Conservation (phyloP, 2,329 filamentous ascomycete genomes). For the Ceratocystiopsis sp. region DNA sequence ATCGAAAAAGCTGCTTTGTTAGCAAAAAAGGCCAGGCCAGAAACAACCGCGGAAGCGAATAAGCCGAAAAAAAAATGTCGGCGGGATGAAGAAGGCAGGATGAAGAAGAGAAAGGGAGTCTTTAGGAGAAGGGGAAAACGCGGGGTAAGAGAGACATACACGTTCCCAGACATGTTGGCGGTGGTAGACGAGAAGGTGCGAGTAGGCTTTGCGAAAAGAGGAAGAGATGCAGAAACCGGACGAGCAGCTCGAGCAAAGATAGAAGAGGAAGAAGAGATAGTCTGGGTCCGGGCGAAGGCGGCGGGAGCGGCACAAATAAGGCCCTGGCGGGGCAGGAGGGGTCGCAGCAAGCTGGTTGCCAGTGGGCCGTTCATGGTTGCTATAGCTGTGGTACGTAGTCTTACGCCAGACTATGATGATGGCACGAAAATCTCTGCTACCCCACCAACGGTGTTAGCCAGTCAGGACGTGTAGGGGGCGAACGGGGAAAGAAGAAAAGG, state of each 20-base stretch:
- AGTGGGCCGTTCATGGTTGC: constrained; percentile 10
- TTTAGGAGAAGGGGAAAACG: constrained; percentile 1
- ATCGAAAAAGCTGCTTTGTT: constrained; percentile 46
- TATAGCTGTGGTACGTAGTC: too few relatives aligned
- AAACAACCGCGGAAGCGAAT: too few relatives aligned
- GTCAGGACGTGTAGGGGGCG: too few relatives aligned
- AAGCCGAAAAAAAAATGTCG: background rate
- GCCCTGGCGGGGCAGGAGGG: constrained; percentile 22
- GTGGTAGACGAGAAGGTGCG: constrained; percentile 19
- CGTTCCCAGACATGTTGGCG: constrained; percentile 44
- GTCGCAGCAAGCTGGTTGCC: constrained; percentile 18
- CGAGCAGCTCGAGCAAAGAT: constrained; percentile 6
- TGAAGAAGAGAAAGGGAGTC: background rate
- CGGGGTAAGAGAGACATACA: constrained; percentile 28
- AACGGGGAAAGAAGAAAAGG: too few relatives aligned
- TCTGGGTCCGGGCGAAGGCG: too few relatives aligned
- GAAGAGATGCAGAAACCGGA: constrained; percentile 14
- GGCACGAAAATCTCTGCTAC: too few relatives aligned
- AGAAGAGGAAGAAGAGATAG: constrained; percentile 16
- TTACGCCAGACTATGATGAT: too few relatives aligned
- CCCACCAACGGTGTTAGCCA: too few relatives aligned
- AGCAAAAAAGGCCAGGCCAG: too few relatives aligned
- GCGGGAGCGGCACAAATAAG: constrained; percentile 16
- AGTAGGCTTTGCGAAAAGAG: constrained; percentile 12
- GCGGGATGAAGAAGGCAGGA: background rate